A percentile compares a stretch with the other conserved stretches of the same genome.
phyloP scores from a whole-genome alignment of 2,329 filamentous ascomycete species.

The Gyromitra esculenta region DNA sequence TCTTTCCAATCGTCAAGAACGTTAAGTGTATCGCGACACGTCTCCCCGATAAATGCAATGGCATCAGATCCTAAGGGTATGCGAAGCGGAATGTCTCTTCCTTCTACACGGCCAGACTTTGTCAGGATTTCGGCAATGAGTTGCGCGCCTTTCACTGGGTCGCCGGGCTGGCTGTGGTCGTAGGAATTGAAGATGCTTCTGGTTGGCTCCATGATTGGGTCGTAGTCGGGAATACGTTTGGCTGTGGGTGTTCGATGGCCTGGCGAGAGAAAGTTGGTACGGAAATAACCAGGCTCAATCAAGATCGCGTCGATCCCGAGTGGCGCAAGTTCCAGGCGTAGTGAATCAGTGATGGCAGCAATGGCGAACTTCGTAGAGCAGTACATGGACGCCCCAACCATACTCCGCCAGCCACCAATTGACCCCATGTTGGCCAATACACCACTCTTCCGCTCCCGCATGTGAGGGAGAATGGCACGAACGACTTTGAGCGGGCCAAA shows the following conservation, averaged over 20 bases:
- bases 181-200: slow-evolving; percentile 59
- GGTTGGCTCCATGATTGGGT: slow-evolving; percentile 57
- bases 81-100: slow-evolving; percentile 66
- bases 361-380: slow-evolving; percentile 64
- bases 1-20: slow-evolving; percentile 66
- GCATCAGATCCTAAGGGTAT: slow-evolving; percentile 68
- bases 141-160: slow-evolving; percentile 66
- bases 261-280: slow-evolving; percentile 64
- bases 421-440: slow-evolving; percentile 65
- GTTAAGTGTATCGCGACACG: slow-evolving; percentile 62
- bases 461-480: slow-evolving; percentile 60
- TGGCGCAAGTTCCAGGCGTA: slow-evolving; percentile 62
- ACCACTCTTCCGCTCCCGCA: slow-evolving; percentile 60
- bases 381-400: slow-evolving; percentile 60
- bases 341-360: slow-evolving; percentile 63
- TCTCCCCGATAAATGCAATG: slow-evolving; percentile 61
- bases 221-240: slow-evolving; percentile 40
- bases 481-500: slow-evolving; percentile 62
- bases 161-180: slow-evolving; percentile 67
- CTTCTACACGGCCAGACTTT: slow-evolving; percentile 63
- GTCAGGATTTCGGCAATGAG: slow-evolving; percentile 69
- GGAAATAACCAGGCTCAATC: slow-evolving; percentile 67
- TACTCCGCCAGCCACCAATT: slow-evolving; percentile 63
- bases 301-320: slow-evolving; percentile 62
- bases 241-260: slow-evolving; percentile 30